Base-by-base conservation (phyloP, 2,329 filamentous ascomycete species). In the Mycogone perniciosa region DNA sequence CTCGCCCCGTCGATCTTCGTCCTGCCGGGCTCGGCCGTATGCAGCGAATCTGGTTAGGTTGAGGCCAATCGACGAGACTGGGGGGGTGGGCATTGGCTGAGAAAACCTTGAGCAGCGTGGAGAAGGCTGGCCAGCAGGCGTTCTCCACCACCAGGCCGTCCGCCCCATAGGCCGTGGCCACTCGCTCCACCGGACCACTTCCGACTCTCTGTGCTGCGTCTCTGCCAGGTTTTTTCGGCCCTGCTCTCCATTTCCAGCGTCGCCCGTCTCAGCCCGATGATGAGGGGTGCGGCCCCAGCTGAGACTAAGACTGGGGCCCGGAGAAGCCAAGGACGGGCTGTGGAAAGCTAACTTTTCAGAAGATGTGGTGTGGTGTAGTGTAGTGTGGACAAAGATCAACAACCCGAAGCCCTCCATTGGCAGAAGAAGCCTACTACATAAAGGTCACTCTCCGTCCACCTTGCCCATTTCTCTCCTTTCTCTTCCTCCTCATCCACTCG, bases 401-500 rank as follows among this genome's bases (percentile, higher is more conserved):
- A 29, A 20, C 20, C 20, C 20, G 20, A 20, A 20, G 20, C 20
- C 4, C 33, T 31, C n/a, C 37, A 43, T 47, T 45, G 31, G 31
- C 27, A n/a, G 20, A 47, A 20, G 20, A 26, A 34, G 41, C 34
- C 42, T 5, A 40, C 49, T 66, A 67, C 62, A 67, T 66, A 67
- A 67, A 65, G 58, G 46, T 53, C 54, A 33, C 40, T 45, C 29
- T 54, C 51, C 55, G 50, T 60, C 57, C 51, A 31, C 45, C 56
- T 51, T 48, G 6, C 35, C 29, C 40, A 33, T 43, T 33, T 20
- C 31, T 26, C 43, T 46, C 41, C 46, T 52, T 55, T 48, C 45
- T 51, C 46, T 50, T 51, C 50, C 59, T 59, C 56, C 57, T 57
- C 61, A 67, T 67, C 61, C 64, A 65, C 52, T 54, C 52, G 52